phyloP scores from a whole-genome alignment of 2,329 filamentous ascomycete species.

The Cryphonectria japonica region DNA sequence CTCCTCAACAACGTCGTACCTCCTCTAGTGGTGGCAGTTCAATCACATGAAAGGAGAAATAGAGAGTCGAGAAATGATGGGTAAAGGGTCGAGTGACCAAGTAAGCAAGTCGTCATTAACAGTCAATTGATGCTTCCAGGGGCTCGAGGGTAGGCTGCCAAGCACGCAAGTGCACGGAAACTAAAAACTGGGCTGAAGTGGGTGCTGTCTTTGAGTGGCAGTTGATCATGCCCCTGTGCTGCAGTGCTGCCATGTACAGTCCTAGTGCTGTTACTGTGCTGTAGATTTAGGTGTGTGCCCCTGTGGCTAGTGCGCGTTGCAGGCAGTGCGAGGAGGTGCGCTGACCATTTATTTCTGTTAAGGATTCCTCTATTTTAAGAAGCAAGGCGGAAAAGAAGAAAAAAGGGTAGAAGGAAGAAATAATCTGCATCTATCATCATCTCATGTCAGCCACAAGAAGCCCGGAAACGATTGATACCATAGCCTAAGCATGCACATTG shows the following conservation, averaged over 20 bases:
- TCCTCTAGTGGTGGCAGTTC: neutral
- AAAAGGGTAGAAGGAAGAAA: neutral
- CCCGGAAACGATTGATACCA: too few relatives aligned
- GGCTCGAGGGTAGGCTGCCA: neutral
- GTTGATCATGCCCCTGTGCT: neutral
- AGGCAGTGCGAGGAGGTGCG: too few relatives aligned
- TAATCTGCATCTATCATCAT: neutral
- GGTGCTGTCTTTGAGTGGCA: neutral
- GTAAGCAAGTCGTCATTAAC: neutral
- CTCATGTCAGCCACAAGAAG: neutral
- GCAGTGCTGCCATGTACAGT: too few relatives aligned
- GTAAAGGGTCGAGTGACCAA: neutral
- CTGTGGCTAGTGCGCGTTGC: too few relatives aligned
- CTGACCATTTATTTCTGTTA: too few relatives aligned
- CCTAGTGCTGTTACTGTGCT: too few relatives aligned
- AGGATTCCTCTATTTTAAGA: neutral
- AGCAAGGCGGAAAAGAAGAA: neutral
- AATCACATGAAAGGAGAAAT: neutral
- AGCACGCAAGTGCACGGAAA: neutral
- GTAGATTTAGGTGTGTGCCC: too few relatives aligned
- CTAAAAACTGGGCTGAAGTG: neutral
- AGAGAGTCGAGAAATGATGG: neutral
- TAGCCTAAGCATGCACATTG: neutral
- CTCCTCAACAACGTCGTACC: constrained; percentile 1
- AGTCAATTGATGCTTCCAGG: neutral